Conservation (phyloP, 73 alveolate genomes). For the Stentor roeselii region DNA sequence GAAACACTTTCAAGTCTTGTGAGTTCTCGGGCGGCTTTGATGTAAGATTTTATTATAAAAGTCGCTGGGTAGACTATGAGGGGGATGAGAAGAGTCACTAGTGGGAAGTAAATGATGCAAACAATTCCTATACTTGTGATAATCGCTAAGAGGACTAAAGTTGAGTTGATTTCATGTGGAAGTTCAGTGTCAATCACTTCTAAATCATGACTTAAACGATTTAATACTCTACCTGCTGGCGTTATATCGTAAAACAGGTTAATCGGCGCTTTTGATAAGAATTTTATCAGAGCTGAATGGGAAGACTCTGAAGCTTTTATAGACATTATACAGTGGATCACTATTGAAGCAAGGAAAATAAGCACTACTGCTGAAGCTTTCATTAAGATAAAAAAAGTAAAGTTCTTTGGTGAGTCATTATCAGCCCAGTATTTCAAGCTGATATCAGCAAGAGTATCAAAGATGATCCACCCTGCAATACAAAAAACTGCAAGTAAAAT, state of each 20-base stretch:
- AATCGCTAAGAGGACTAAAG: neutral
- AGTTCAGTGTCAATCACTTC: constrained; percentile 39
- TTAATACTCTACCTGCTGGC: constrained; percentile 85
- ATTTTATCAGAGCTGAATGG: constrained; percentile 65
- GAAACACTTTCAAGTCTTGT: constrained; percentile 40
- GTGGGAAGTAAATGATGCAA: constrained; percentile 32
- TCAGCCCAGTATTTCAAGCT: neutral
- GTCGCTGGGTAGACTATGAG: constrained; percentile 23
- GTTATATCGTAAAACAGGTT: constrained; percentile 85
- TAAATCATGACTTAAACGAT: constrained; percentile 69
- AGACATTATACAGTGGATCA: neutral
- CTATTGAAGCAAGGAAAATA: neutral
- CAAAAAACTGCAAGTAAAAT: neutral
- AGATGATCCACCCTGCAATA: neutral
- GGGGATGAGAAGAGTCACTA: constrained; percentile 34
- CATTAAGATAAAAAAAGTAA: neutral
- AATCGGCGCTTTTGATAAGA: constrained; percentile 76
- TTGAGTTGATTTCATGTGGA: neutral
- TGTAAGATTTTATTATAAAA: neutral
- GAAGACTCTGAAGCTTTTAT: neutral
- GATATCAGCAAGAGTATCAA: neutral
- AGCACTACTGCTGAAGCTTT: neutral
- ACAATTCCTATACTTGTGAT: neutral
- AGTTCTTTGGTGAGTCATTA: no score
- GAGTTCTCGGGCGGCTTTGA: constrained; percentile 19